Evolutionary conservation across 208 protist genomes (phyloP).

Genomic region (Leishmania martiniquensis): DNA sequence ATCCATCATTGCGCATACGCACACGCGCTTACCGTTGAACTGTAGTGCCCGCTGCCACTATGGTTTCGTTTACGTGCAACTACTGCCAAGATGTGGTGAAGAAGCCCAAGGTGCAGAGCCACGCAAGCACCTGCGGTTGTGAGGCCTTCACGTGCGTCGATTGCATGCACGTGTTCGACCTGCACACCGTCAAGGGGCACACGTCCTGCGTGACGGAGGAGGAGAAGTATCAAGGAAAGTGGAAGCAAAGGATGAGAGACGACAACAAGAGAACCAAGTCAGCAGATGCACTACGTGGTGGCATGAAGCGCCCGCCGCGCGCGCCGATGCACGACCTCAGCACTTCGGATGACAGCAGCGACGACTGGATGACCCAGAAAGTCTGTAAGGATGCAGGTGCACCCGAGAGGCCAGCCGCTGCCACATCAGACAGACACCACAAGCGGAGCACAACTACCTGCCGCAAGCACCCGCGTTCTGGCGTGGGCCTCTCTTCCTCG

Average conservation of each 20-base stretch:
- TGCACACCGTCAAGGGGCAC: constrained; percentile 76
- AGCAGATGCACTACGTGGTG: neutral
- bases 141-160: constrained; percentile 87
- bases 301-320: constrained; percentile 34
- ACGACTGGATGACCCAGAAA: constrained; percentile 46
- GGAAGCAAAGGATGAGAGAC: constrained; percentile 46
- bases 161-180: constrained; percentile 87
- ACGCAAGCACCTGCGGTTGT: constrained; percentile 57
- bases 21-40: neutral
- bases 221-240: constrained; percentile 90
- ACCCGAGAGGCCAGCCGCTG: neutral
- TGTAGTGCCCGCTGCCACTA: constrained; percentile 15
- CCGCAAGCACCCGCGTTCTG: constrained; percentile 29
- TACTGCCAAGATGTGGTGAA: constrained; percentile 90
- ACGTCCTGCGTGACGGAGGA: constrained; percentile 84
- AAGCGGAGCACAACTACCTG: neutral
- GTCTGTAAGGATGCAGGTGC: neutral
- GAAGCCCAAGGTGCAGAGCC: constrained; percentile 85
- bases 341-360: constrained; percentile 38
- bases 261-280: constrained; percentile 3
- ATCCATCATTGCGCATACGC: neutral
- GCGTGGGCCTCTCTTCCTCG: constrained; percentile 24
- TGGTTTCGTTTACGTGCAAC: constrained; percentile 92
- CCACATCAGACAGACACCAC: neutral
- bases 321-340: constrained; percentile 52